Percentiles rank a stretch among this genome's conserved stretches.
Evolutionary conservation across 176 grass and related monocot species (phyloP).

Genomic region (Pontederia crassipes): DNA sequence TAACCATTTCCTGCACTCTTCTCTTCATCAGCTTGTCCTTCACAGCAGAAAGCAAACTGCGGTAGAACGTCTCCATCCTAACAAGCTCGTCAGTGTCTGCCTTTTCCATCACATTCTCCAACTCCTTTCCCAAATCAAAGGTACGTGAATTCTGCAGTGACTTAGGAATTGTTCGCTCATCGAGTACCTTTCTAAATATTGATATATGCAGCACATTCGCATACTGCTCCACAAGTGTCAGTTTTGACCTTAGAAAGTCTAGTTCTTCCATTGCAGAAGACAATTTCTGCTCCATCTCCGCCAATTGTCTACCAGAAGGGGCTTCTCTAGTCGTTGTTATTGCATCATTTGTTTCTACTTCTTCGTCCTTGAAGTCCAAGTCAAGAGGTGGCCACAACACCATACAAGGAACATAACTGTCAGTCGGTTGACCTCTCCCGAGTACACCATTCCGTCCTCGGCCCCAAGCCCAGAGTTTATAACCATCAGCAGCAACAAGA

Average conservation of each 20-base stretch:
- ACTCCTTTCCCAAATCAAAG: conserved; percentile 84
- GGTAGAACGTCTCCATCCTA: conserved; percentile 78
- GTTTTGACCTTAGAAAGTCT: conserved; percentile 44
- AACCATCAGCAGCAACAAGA: conserved; percentile 87
- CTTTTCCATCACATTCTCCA: conserved; percentile 63
- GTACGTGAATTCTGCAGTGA: conserved; percentile 59
- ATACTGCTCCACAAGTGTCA: conserved; percentile 76
- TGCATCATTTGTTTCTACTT: conserved; percentile 1
- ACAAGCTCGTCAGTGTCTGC: conserved; percentile 62
- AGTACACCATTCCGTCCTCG: conserved; percentile 81
- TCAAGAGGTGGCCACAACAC: conserved; percentile 79
- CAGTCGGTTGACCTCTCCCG: conserved; percentile 43
- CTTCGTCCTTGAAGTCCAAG: conserved; percentile 33
- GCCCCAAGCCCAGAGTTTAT: conserved; percentile 92
- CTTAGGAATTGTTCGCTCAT: conserved; percentile 46
- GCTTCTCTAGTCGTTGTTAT: conserved; percentile 25
- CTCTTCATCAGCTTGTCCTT: conserved; percentile 87
- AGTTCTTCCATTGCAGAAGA: conserved; percentile 51
- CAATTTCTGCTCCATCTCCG: conserved; percentile 49
- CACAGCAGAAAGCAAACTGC: conserved; percentile 63
- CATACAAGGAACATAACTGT: conserved; percentile 65
- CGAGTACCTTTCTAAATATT: conserved; percentile 76
- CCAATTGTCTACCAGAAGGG: conserved; percentile 4
- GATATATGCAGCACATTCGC: conserved; percentile 88
- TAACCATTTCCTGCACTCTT: conserved; percentile 65